A percentile compares a stretch with the other conserved stretches of the same genome.
These are phyloP conservation scores for Scleroderma bovista DNA, from an alignment of 768 basidiomycete genomes.

Conservation along the genomic window DNA sequence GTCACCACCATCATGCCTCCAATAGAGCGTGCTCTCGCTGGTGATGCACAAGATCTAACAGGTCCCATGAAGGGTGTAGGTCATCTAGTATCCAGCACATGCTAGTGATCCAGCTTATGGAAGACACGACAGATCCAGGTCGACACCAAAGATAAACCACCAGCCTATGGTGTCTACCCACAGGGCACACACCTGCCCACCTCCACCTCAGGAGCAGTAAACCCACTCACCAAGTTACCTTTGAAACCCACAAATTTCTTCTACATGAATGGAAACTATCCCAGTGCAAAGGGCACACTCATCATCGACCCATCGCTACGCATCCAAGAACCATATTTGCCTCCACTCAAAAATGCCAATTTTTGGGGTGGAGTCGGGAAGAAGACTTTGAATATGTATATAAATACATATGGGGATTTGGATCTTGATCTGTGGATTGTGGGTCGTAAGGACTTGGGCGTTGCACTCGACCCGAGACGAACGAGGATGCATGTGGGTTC, in stretches of 20 bases:
- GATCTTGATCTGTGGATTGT: constrained; percentile 37
- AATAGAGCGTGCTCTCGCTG: too few relatives aligned
- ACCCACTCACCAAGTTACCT: not conserved
- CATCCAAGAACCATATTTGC: too few relatives aligned
- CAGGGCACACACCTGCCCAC: not conserved
- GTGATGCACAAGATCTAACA: too few relatives aligned
- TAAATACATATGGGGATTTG: constrained; percentile 33
- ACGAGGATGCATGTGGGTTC: too few relatives aligned
- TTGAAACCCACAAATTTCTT: constrained; percentile 10
- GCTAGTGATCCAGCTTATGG: too few relatives aligned
- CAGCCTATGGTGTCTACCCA: not conserved
- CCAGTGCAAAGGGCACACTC: constrained; percentile 7
- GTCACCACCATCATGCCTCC: too few relatives aligned
- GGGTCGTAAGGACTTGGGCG: constrained; percentile 1
- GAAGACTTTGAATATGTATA: constrained; percentile 35
- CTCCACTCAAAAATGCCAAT: too few relatives aligned
- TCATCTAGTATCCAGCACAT: too few relatives aligned
- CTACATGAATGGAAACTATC: constrained; percentile 1
- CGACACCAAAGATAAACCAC: too few relatives aligned
- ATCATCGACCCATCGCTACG: constrained; percentile 13
- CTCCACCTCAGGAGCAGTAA: not conserved
- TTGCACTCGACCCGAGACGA: too few relatives aligned
- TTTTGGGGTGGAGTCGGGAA: constrained; percentile 1
- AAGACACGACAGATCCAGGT: too few relatives aligned
- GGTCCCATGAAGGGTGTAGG: too few relatives aligned